Conservation (phyloP, 2,329 filamentous ascomycete species). For the Colletotrichum sublineola region DNA sequence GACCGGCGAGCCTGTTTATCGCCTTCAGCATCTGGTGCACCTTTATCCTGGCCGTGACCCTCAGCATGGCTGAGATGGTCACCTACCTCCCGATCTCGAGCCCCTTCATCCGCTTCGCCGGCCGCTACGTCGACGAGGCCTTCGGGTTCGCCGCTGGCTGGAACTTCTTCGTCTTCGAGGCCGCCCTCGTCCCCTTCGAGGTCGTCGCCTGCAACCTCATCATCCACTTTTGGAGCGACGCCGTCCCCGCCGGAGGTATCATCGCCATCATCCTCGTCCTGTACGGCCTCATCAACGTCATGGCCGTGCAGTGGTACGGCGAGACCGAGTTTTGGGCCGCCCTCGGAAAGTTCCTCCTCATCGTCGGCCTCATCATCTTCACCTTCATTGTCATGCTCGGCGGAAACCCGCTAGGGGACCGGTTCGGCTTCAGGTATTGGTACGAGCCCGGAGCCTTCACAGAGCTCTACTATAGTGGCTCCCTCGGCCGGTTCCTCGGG, state of each 20-base stretch:
- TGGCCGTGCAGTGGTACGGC: slow-evolving; percentile 81
- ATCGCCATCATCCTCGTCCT: slow-evolving; percentile 66
- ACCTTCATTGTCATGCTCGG: slow-evolving; percentile 88
- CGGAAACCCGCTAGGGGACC: slow-evolving; percentile 79
- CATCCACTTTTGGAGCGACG: slow-evolving; percentile 73
- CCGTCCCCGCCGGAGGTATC: slow-evolving; percentile 70
- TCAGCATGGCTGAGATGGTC: slow-evolving; percentile 81
- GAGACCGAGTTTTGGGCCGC: slow-evolving; percentile 84
- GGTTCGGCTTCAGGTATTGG: slow-evolving; percentile 79
- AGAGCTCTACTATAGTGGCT: slow-evolving; percentile 72
- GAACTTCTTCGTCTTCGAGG: slow-evolving; percentile 81
- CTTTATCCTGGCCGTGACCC: slow-evolving; percentile 71
- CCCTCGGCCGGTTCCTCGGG: slow-evolving; percentile 79
- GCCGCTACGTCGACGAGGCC: slow-evolving; percentile 80
- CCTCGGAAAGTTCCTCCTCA: slow-evolving; percentile 78
- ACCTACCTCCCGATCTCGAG: slow-evolving; percentile 82
- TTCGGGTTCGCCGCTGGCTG: slow-evolving; percentile 80
- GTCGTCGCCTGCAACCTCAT: slow-evolving; percentile 75
- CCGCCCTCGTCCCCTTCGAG: slow-evolving; percentile 76
- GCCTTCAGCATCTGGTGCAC: slow-evolving; percentile 74
- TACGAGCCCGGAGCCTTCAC: slow-evolving; percentile 78
- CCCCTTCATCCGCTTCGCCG: slow-evolving; percentile 83
- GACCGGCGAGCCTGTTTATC: slow-evolving; percentile 69
- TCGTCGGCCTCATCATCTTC: slow-evolving; percentile 78
- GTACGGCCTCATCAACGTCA: slow-evolving; percentile 73